These are phyloP conservation scores for Circinella umbellata DNA, from an alignment of 371 early-diverging fungal species.

Conservation along the genomic window DNA sequence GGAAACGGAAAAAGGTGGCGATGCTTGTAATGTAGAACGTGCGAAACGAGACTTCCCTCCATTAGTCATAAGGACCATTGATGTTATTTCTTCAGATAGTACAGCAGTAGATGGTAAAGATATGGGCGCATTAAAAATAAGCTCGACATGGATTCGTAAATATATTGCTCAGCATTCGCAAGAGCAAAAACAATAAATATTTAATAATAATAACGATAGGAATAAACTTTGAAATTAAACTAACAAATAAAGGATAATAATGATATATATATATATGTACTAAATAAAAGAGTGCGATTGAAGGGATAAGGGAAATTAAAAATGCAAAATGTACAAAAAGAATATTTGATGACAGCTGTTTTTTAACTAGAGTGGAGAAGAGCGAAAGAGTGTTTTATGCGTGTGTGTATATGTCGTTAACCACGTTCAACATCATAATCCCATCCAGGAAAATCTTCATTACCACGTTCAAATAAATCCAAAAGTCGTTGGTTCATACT, in stretches of 20 bases:
- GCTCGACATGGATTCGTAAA: conserved; percentile 71
- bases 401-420: conserved; percentile 13
- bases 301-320: too few species aligned
- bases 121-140: conserved; percentile 65
- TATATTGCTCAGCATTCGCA: conserved; percentile 26
- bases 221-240: background rate
- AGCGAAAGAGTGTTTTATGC: too few species aligned
- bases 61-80: conserved; percentile 76
- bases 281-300: too few species aligned
- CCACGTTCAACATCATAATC: conserved; percentile 60
- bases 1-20: conserved; percentile 85
- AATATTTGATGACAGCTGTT: background rate
- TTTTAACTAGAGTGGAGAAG: background rate
- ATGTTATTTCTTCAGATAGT: conserved; percentile 67
- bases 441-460: conserved; percentile 50
- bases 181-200: background rate
- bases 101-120: conserved; percentile 38
- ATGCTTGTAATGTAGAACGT: conserved; percentile 68
- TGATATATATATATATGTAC: too few species aligned
- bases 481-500: conserved; percentile 48
- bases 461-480: conserved; percentile 49
- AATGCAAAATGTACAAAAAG: conserved; percentile 9
- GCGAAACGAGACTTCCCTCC: conserved; percentile 48
- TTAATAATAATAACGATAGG: background rate
- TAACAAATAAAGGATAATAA: background rate